These are phyloP conservation scores for Candida sanyaensis DNA, from an alignment of 1,139 yeast genomes.

Conservation along the genomic window DNA sequence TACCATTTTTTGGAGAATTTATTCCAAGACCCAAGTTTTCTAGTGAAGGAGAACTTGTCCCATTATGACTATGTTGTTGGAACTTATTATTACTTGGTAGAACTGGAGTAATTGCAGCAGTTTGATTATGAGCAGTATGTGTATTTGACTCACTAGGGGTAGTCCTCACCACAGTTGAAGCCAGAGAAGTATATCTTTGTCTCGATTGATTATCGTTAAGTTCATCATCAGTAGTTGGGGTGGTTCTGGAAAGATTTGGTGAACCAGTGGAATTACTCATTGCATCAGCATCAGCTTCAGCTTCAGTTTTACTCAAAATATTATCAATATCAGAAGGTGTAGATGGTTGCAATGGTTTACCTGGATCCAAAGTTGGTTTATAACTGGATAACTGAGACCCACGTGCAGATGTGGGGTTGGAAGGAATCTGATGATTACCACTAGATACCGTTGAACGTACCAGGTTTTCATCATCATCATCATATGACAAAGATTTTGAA, in stretches of 20 bases:
- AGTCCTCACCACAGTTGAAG: not conserved
- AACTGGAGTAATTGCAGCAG: constrained; percentile 40
- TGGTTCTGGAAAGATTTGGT: constrained; percentile 21
- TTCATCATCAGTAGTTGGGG: constrained; percentile 13
- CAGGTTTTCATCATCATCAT: not conserved
- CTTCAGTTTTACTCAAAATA: constrained; percentile 15
- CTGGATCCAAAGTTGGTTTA: constrained; percentile 44
- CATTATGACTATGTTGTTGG: not conserved
- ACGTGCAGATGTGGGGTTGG: constrained; percentile 9
- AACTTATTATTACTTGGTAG: constrained; percentile 17
- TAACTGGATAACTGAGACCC: constrained; percentile 16
- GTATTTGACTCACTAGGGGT: constrained; percentile 2
- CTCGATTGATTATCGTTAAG: not conserved
- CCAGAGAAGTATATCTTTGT: not conserved
- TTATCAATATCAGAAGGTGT: constrained; percentile 14
- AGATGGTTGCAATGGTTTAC: constrained; percentile 24
- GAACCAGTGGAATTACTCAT: constrained; percentile 11
- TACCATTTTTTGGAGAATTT: constrained; percentile 18
- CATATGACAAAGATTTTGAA: constrained; percentile 2
- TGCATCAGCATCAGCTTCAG: constrained; percentile 15
- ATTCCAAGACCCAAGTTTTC: constrained; percentile 31
- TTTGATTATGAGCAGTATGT: constrained; percentile 24
- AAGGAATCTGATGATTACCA: constrained; percentile 5
- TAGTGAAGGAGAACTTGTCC: constrained; percentile 22
- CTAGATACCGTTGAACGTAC: not conserved